Percentiles rank a stretch among this genome's conserved stretches.
These are phyloP conservation scores for Herpetomonas samuelpessoai DNA, from an alignment of 208 protist species.

Conservation along the genomic window DNA sequence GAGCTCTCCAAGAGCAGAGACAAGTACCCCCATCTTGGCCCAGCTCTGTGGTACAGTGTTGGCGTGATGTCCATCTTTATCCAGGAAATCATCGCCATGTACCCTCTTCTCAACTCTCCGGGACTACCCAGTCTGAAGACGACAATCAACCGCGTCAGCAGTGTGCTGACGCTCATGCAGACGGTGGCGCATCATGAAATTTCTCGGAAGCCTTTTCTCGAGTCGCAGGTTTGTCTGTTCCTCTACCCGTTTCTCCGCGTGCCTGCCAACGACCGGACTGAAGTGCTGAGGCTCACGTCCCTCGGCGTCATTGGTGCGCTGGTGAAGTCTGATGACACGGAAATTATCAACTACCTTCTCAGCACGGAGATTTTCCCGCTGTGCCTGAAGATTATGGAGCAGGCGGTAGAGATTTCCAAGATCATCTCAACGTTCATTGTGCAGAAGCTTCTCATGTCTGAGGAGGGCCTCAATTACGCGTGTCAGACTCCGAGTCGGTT, in stretches of 20 bases:
- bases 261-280: conserved; percentile 90
- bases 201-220: conserved; percentile 97
- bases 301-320: conserved; percentile 99
- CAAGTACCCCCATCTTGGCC: conserved; percentile 91
- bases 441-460: conserved; percentile 98
- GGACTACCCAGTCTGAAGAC: conserved; percentile 46
- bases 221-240: conserved; percentile 98
- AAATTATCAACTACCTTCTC: conserved; percentile 97
- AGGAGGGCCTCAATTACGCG: conserved; percentile 97
- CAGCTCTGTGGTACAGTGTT: conserved; percentile 97
- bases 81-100: conserved; percentile 98
- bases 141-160: conserved; percentile 95
- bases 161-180: conserved; percentile 98
- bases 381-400: conserved; percentile 99
- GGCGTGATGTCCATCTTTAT: conserved; percentile 98
- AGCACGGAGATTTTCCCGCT: conserved; percentile 99
- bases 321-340: conserved; percentile 91
- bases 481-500: conserved; percentile 96
- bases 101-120: conserved; percentile 93
- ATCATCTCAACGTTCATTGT: conserved; percentile 99
- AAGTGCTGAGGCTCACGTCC: conserved; percentile 97
- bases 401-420: conserved; percentile 95
- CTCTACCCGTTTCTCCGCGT: conserved; percentile 99
- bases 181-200: conserved; percentile 97
- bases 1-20: conserved; percentile 96